These are phyloP conservation scores for Rhizopogon sp. DNA, from an alignment of 768 basidiomycete species.

Conservation along the genomic window DNA sequence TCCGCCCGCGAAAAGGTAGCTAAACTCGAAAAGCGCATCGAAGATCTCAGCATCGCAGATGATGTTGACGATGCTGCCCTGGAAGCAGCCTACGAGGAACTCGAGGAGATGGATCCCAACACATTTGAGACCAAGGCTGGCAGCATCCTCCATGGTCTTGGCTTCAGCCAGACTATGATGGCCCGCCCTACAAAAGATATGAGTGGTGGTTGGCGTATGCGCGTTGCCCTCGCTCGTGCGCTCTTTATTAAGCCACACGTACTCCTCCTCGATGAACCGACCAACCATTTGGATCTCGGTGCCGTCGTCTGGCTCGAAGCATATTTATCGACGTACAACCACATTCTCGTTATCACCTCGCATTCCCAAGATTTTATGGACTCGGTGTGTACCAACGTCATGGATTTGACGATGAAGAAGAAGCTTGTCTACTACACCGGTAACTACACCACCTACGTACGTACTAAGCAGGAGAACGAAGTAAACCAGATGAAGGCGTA, in stretches of 20 bases:
- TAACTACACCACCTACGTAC: constrained; percentile 96
- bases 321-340: constrained; percentile 96
- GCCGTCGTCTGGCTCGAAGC: constrained; percentile 99
- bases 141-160: constrained; percentile 95
- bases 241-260: constrained; percentile 96
- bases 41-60: constrained; percentile 88
- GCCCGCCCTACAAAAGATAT: constrained; percentile 95
- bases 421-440: constrained; percentile 92
- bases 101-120: constrained; percentile 93
- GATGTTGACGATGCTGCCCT: constrained; percentile 84
- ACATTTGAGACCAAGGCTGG: constrained; percentile 97
- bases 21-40: constrained; percentile 87
- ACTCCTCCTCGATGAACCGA: constrained; percentile 88
- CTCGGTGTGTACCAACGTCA: constrained; percentile 93
- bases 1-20: constrained; percentile 93
- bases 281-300: constrained; percentile 92
- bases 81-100: constrained; percentile 88
- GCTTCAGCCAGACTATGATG: constrained; percentile 91
- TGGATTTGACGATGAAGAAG: constrained; percentile 92
- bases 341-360: constrained; percentile 95
- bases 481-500: constrained; percentile 99
- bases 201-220: constrained; percentile 99
- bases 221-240: constrained; percentile 93
- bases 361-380: constrained; percentile 99
- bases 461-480: constrained; percentile 96